Base-by-base conservation (phyloP, 1,139 yeast species). In the Trichomonascaceae sp. region DNA sequence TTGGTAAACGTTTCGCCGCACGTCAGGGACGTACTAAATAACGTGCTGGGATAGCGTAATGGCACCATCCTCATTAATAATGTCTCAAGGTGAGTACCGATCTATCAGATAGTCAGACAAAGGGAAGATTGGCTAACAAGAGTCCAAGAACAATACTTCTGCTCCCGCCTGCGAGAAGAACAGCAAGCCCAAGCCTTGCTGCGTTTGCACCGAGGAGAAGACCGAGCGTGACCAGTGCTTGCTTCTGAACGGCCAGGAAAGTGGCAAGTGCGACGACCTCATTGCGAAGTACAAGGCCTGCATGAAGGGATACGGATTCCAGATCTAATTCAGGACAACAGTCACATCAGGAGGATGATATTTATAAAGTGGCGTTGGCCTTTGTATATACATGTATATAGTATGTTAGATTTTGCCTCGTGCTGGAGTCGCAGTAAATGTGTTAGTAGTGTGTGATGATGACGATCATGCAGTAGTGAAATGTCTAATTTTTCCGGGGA, bases 271-370 rank as follows among this genome's bases (percentile, higher is more conserved):
- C 60, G 72, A 76, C 42, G 69, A 69, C 36, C 57, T 82, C 38
- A 77, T 89, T 42, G 58, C 60, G 25, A 65, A 73, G 42, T 89
- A 87, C 67, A 85, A 82, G 59, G 51, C 54, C 27, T 89, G 98
- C 60, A 89, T 89, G 98, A 77, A 76, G 56, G 85, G 93, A 25
- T 87, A 60, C 54, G 97, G 97, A 1, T 89, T 87, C 56, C 70
- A 61, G 25, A 60, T 69, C 35, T 58, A 51, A 48, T 8, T 28
- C n/a, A n/a, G n/a, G n/a, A n/a, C n/a, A n/a, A n/a, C n/a, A n/a
- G n/a, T n/a, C n/a, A n/a, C n/a, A n/a, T n/a, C n/a, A 20, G 23
- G 11, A 20, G 23, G 23, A 20, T 11, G 9, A 20, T 6, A 20
- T 20, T 20, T 6, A 6, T 11, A 20, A 6, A 20, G 9, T 8